Base-by-base conservation (phyloP, 768 basidiomycete genomes). In the Collybiopsis luxurians region DNA sequence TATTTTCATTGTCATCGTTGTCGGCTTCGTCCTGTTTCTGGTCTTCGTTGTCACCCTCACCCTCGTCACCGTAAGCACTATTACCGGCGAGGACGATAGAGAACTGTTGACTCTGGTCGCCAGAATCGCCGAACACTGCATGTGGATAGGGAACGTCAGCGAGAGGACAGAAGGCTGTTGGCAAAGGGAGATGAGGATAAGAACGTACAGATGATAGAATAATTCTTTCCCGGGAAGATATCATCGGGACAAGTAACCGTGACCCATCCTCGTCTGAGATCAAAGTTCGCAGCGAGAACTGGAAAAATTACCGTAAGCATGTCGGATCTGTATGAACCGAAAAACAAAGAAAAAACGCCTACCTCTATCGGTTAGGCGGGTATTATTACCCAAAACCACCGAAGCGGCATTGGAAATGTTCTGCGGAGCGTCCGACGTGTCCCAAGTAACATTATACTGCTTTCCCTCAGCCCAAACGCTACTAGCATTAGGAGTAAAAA, bases 41-140 rank as follows among this genome's bases (percentile, higher is more conserved):
- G n/a, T n/a, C n/a, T n/a, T n/a, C n/a, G n/a, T n/a, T n/a, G n/a
- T n/a, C n/a, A n/a, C n/a, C n/a, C n/a, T n/a, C n/a, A n/a, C n/a
- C n/a, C n/a, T n/a, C n/a, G n/a, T n/a, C 45, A 15, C 19, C 10
- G 27, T 24, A 21, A 19, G 36, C 19, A 21, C 24, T 36, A 13
- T 51, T 19, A 15, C 34, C 5, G 13, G 38, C 13, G 21, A 7
- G 7, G 24, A 19, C 23, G 31, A 74, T 73, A 3, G 57, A 57
- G 54, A 75, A 73, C 17, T 28, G 0, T 1, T 59, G 55, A 63
- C 69, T 69, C 45, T 38, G 45, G 45, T 71, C 60, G n/a, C 67
- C 73, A 39, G 72, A 71, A 43, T 72, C 68, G 24, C 69, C 71
- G 34, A 71, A 63, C 21, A 73, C 73, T 76, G 53, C 3, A 2